Evolutionary conservation across 257 asterid species (phyloP).

Genomic region (Craterostigma plantagineum): DNA sequence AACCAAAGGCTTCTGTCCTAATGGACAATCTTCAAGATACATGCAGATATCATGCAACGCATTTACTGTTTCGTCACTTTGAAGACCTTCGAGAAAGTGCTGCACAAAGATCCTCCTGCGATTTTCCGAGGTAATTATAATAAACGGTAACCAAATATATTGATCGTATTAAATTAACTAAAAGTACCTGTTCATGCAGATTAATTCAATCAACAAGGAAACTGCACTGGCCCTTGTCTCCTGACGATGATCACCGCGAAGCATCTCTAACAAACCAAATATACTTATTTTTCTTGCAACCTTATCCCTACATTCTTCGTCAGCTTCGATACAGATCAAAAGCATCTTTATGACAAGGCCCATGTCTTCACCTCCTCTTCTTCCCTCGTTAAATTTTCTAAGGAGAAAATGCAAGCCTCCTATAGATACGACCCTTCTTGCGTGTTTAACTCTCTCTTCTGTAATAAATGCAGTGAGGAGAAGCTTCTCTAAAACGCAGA

Average conservation of each 20-base stretch:
- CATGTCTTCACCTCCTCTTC: constrained; percentile 24
- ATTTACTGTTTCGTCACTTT: constrained; percentile 20
- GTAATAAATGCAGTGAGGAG: constrained; percentile 24
- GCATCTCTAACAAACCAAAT: constrained; percentile 25
- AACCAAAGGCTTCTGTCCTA: constrained; percentile 34
- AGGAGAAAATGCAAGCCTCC: constrained; percentile 50
- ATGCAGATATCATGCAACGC: constrained; percentile 25
- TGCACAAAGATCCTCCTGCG: constrained; percentile 45
- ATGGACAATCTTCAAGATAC: constrained; percentile 29
- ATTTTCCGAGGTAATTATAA: background rate
- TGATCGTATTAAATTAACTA: too few species aligned
- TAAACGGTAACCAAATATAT: too few species aligned
- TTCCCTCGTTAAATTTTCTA: constrained; percentile 26
- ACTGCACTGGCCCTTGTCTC: constrained; percentile 20
- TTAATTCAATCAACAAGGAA: constrained; percentile 28
- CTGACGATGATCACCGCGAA: constrained; percentile 16
- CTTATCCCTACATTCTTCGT: constrained; percentile 25
- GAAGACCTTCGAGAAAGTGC: constrained; percentile 25
- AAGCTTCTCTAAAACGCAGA: constrained; percentile 26
- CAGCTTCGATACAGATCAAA: constrained; percentile 38
- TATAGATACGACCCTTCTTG: constrained; percentile 27
- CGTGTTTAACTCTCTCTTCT: constrained; percentile 24
- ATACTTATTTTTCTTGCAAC: constrained; percentile 24
- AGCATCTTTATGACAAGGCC: constrained; percentile 19
- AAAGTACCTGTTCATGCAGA: constrained; percentile 56